A percentile compares a stretch with the other conserved stretches of the same genome.
Evolutionary conservation across 768 basidiomycete species (phyloP).

Genomic region (Lentinula lateritia): DNA sequence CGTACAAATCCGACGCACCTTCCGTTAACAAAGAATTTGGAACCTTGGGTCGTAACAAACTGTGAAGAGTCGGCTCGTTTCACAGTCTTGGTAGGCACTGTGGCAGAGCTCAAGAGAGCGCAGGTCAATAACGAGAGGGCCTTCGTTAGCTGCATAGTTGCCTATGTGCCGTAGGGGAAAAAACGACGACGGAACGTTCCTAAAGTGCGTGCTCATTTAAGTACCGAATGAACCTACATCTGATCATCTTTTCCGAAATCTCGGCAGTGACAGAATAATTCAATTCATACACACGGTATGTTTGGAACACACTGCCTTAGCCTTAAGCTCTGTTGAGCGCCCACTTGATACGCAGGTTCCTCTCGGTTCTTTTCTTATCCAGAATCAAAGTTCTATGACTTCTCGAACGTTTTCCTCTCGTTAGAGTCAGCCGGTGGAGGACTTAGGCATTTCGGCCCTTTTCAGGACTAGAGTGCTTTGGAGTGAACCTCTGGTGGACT

Average conservation of each 20-base stretch:
- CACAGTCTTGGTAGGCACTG: slow-evolving; percentile 26
- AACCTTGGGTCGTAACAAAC: slow-evolving; percentile 40
- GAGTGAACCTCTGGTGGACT: too few species aligned
- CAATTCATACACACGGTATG: background rate
- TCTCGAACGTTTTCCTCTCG: background rate
- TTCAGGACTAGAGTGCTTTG: too few species aligned
- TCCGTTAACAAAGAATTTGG: slow-evolving; percentile 51
- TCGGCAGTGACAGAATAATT: background rate
- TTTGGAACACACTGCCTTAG: background rate
- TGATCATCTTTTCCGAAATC: slow-evolving; percentile 6
- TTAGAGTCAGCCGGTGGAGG: too few species aligned
- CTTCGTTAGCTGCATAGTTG: slow-evolving; percentile 27
- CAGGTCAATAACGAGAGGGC: slow-evolving; percentile 24
- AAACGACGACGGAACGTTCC: slow-evolving; percentile 1
- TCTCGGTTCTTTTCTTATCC: background rate
- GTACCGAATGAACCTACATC: background rate
- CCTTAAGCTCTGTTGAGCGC: background rate
- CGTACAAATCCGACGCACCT: slow-evolving; percentile 26
- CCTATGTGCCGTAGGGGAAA: slow-evolving; percentile 14
- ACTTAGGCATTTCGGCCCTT: too few species aligned
- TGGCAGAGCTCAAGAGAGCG: slow-evolving; percentile 21
- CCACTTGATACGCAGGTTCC: background rate
- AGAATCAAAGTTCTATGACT: background rate
- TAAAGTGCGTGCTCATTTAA: background rate
- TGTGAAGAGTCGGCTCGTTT: slow-evolving; percentile 21